Conservation (phyloP, 2,329 filamentous ascomycete species). For the Chaetomium sp. region DNA sequence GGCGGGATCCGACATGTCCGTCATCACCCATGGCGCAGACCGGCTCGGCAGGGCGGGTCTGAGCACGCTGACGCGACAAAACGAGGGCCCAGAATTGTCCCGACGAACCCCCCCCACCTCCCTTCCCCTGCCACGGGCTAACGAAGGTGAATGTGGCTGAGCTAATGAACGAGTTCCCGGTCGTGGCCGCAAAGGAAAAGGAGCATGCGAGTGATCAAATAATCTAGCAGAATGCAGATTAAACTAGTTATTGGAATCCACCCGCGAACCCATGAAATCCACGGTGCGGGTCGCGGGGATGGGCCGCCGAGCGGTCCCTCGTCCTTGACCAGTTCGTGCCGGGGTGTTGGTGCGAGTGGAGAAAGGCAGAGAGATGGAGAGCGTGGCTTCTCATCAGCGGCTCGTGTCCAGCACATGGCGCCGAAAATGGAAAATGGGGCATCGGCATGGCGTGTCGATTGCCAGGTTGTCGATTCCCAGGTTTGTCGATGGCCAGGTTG, state of each 20-base stretch:
- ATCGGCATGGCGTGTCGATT: slow-evolving; percentile 1
- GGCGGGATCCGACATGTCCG: slow-evolving; percentile 29
- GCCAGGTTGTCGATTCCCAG: not conserved
- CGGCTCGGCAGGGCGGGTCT: slow-evolving; percentile 13
- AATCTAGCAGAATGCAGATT: not conserved
- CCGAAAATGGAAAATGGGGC: slow-evolving; percentile 11
- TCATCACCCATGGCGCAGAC: slow-evolving; percentile 29
- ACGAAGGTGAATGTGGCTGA: not conserved
- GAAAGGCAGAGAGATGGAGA: not conserved
- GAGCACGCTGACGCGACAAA: slow-evolving; percentile 25
- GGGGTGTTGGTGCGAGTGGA: slow-evolving; percentile 12
- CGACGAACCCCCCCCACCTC: slow-evolving; percentile 16
- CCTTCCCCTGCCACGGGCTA: not conserved
- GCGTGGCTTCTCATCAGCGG: slow-evolving; percentile 16
- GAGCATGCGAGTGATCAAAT: slow-evolving; percentile 18
- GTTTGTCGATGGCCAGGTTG: slow-evolving; percentile 1
- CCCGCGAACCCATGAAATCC: slow-evolving; percentile 5
- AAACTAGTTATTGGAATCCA: slow-evolving; percentile 18
- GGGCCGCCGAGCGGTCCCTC: not conserved
- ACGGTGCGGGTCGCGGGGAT: slow-evolving; percentile 19
- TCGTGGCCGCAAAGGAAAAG: not conserved
- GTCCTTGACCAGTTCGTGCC: slow-evolving; percentile 2
- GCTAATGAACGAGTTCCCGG: not conserved
- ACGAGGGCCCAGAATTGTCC: slow-evolving; percentile 27
- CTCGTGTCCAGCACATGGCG: slow-evolving; percentile 18